Evolutionary conservation across 1,284 basidiomycete genomes (phyloP).

Genomic region (Fomitopsis palustris): DNA sequence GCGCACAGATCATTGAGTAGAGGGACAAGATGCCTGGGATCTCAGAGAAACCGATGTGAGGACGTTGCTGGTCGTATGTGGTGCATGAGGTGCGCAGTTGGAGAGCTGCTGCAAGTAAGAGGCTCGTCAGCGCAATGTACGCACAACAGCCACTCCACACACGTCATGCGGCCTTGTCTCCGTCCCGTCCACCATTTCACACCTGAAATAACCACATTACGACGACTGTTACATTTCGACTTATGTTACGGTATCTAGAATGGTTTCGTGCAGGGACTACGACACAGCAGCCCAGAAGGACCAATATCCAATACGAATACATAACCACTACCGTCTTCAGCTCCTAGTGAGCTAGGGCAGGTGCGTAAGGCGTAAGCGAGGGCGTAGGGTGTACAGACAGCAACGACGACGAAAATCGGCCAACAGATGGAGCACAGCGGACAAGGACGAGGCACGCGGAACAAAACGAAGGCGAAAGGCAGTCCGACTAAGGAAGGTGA

Average conservation of each 20-base stretch:
- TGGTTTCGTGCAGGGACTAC: neutral
- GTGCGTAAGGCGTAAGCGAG: neutral
- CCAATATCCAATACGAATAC: slow-evolving; percentile 22
- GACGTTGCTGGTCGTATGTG: too few relatives aligned
- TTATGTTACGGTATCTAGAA: neutral
- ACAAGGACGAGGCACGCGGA: slow-evolving; percentile 11
- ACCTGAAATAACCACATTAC: slow-evolving; percentile 9
- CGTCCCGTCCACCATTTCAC: neutral
- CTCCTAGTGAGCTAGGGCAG: slow-evolving; percentile 16
- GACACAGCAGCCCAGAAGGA: neutral
- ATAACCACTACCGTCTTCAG: slow-evolving; percentile 11
- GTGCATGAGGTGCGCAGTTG: neutral
- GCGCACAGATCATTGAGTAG: slow-evolving; percentile 20
- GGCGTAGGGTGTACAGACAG: slow-evolving; percentile 4
- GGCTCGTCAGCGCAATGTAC: too few relatives aligned
- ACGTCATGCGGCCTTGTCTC: neutral
- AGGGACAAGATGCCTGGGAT: neutral
- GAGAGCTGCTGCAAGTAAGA: neutral
- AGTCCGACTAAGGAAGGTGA: neutral
- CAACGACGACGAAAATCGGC: slow-evolving; percentile 5
- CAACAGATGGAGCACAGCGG: slow-evolving; percentile 21
- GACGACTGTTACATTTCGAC: slow-evolving; percentile 6
- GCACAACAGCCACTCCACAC: too few relatives aligned
- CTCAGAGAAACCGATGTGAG: too few relatives aligned
- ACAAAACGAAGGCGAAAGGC: slow-evolving; percentile 13